phyloP scores from a whole-genome alignment of 2,329 filamentous ascomycete genomes.

The Tolypocladium tropicale region DNA sequence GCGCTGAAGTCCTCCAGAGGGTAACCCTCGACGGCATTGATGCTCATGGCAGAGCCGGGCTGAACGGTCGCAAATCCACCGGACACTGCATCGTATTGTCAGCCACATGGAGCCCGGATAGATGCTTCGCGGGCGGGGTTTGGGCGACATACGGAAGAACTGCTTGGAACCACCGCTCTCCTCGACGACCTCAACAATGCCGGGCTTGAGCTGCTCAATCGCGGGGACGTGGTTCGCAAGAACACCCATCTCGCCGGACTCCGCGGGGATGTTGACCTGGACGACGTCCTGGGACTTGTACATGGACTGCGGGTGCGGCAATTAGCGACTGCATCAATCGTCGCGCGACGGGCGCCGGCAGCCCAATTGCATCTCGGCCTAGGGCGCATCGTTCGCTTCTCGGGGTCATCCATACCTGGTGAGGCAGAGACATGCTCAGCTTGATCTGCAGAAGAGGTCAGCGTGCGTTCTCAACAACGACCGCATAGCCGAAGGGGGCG shows the following conservation, averaged over 20 bases:
- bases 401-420: conserved; percentile 66
- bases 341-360: conserved; percentile 8
- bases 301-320: conserved; percentile 51
- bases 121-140: background rate
- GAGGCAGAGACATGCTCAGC: conserved; percentile 93
- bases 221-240: conserved; percentile 98
- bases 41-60: conserved; percentile 88
- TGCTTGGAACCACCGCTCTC: conserved; percentile 85
- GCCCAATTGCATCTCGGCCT: conserved; percentile 17
- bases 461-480: conserved; percentile 6
- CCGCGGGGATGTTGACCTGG: conserved; percentile 97
- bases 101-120: background rate
- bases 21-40: conserved; percentile 96
- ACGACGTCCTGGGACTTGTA: conserved; percentile 63
- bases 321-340: conserved; percentile 30
- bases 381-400: conserved; percentile 9
- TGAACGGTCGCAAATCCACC: conserved; percentile 96
- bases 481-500: conserved; percentile 11
- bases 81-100: conserved; percentile 55
- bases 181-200: conserved; percentile 90
- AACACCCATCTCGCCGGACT: conserved; percentile 98
- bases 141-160: conserved; percentile 80
- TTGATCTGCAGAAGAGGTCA: conserved; percentile 56
- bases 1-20: conserved; percentile 91
- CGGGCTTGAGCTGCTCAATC: conserved; percentile 98